Evolutionary conservation across 352 stramenopile species (phyloP), one percentile per base, ranked within the genome.

Genomic region (Phytophthora nicotianae): DNA sequence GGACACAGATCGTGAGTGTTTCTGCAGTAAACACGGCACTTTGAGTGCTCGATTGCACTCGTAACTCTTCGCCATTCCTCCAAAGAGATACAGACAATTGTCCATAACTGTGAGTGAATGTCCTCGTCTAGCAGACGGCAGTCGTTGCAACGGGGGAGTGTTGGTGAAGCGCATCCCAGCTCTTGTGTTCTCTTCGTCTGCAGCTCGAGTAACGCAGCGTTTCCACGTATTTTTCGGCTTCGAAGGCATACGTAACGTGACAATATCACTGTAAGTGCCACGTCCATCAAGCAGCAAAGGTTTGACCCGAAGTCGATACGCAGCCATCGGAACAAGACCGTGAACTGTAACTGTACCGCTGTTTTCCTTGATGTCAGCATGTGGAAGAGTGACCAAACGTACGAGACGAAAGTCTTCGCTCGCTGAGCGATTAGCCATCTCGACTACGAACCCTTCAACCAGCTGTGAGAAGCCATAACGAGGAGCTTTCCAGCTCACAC

Each of bases 81-180:
- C 83, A 69, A 91, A 93, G 23, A 93, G 55, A 47, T 86, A 91
- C 10, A 88, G 19, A 17, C 67, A 81, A 47, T 76, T 62, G 20
- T 75, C 78, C 24, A 90, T 50, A 5, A 68, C 61, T 8, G 76
- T 80, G 24, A 90, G 68, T 14, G 79, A 77, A 46, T 93, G 83
- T 13, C 83, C 83, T 16, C 83, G 80, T 16, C 83, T 72, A 13
- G 78, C 70, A 2, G 83, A 93, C 8, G 83, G 83, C 0, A 80
- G 40, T 1, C 69, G 54, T 5, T 70, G 61, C 21, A 77, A 47
- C 0, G 81, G 77, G 5, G 50, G 48, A 5, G 66, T 40, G 24
- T 77, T 73, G 5, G 63, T 72, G 14, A 58, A 54, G 0, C 65
- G 71, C 26, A 81, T 50, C 0, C 77, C 79, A 16, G 77, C 66